Percentiles rank a stretch among this genome's conserved stretches.
phyloP scores from a whole-genome alignment of 2,329 filamentous ascomycete species.

The Cordyceps javanica region DNA sequence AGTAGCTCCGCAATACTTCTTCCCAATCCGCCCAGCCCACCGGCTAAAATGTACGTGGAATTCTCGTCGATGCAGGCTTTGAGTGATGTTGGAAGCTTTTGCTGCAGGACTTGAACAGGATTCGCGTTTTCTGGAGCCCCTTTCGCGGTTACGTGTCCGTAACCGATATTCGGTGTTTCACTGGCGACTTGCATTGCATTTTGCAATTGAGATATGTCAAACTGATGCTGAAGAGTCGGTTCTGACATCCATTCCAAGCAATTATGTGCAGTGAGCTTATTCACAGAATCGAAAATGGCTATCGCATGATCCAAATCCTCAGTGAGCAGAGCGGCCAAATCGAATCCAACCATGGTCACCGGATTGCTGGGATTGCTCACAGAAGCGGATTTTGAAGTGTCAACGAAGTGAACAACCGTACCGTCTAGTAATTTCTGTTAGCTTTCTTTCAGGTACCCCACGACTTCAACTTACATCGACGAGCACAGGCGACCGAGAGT shows the following conservation, averaged over 20 bases:
- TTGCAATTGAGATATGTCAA: conserved; percentile 20
- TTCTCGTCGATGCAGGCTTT: conserved; percentile 27
- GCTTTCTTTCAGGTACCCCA: conserved; percentile 13
- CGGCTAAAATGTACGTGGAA: conserved; percentile 48
- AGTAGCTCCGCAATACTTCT: conserved; percentile 46
- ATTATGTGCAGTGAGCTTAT: conserved; percentile 6
- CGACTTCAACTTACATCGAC: conserved; percentile 25
- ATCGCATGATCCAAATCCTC: conserved; percentile 27
- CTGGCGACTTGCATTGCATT: conserved; percentile 23
- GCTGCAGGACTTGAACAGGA: conserved; percentile 1
- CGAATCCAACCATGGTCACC: conserved; percentile 27
- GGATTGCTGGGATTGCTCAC: conserved; percentile 14
- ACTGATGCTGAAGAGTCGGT: neutral
- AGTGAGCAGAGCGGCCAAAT: conserved; percentile 26
- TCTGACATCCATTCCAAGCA: conserved; percentile 1
- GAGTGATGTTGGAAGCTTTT: conserved; percentile 19
- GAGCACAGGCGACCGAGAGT: conserved; percentile 28
- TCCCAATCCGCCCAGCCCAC: conserved; percentile 53
- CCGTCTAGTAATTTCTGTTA: conserved; percentile 24
- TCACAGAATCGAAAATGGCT: conserved; percentile 21
- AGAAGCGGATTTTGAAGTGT: conserved; percentile 16
- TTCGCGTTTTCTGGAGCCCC: neutral
- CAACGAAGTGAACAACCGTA: conserved; percentile 26
- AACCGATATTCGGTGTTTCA: conserved; percentile 3
- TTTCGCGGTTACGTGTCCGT: conserved; percentile 9